Percentiles rank a stretch among this genome's conserved stretches.
phyloP scores from a whole-genome alignment of 192 early-diverging fungal species.

The Coemansia sp. region DNA sequence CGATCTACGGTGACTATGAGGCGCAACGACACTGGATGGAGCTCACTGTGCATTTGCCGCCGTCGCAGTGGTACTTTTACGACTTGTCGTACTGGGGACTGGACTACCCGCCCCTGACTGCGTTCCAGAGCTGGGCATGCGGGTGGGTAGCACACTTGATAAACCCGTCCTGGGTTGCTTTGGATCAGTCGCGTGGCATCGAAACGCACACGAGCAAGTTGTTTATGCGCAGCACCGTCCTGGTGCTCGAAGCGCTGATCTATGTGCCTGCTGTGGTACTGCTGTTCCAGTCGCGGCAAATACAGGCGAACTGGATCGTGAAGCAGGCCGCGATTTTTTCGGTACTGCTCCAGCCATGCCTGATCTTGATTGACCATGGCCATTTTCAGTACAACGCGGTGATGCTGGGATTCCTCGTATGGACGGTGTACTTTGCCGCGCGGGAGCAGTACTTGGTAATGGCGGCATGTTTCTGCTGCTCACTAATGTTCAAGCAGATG shows the following conservation, averaged over 20 bases:
- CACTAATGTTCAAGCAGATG: slow-evolving; percentile 96
- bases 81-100: slow-evolving; percentile 90
- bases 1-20: slow-evolving; percentile 93
- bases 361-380: slow-evolving; percentile 94
- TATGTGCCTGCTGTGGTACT: slow-evolving; percentile 76
- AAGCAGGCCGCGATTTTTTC: slow-evolving; percentile 56
- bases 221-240: slow-evolving; percentile 88
- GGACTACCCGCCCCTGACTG: slow-evolving; percentile 96
- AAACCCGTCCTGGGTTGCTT: slow-evolving; percentile 81
- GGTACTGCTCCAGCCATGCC: slow-evolving; percentile 76
- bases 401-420: slow-evolving; percentile 91
- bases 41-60: slow-evolving; percentile 76
- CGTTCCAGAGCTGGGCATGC: slow-evolving; percentile 88
- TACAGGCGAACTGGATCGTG: slow-evolving; percentile 20
- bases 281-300: slow-evolving; percentile 53
- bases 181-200: slow-evolving; percentile 80
- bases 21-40: slow-evolving; percentile 99
- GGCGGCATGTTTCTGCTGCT: slow-evolving; percentile 76
- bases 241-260: slow-evolving; percentile 70
- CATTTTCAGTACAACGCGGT: slow-evolving; percentile 98
- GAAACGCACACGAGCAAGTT: slow-evolving; percentile 72
- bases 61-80: slow-evolving; percentile 84
- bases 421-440: slow-evolving; percentile 68
- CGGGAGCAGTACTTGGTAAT: slow-evolving; percentile 65
- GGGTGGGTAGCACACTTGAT: slow-evolving; percentile 71